Conservation (phyloP, 2,329 filamentous ascomycete genomes). For the Diplodia corticola region DNA sequence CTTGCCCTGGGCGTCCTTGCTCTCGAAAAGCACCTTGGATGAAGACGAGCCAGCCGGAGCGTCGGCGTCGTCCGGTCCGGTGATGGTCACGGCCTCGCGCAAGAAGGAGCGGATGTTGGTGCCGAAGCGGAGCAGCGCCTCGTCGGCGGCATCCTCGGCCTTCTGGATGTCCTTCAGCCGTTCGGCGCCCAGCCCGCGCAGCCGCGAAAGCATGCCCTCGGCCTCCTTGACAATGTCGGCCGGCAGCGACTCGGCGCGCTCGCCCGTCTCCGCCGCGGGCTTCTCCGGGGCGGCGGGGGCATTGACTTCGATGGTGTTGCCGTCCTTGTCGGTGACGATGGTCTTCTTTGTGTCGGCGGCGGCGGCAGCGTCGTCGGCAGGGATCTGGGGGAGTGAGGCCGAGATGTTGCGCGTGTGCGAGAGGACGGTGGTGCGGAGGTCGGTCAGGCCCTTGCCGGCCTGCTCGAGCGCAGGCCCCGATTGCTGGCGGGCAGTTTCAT, state of each 20-base stretch:
- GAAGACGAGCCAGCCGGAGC: constrained; percentile 47
- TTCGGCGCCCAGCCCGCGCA: constrained; percentile 76
- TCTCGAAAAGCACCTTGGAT: constrained; percentile 78
- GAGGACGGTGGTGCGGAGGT: constrained; percentile 53
- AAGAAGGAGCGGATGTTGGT: constrained; percentile 87
- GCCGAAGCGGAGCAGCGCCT: constrained; percentile 89
- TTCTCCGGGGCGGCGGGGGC: constrained; percentile 23
- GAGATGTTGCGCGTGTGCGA: constrained; percentile 71
- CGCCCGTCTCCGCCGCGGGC: constrained; percentile 36
- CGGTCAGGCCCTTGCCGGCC: constrained; percentile 77
- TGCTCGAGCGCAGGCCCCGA: constrained; percentile 76
- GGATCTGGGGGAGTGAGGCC: constrained; percentile 26
- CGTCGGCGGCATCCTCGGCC: constrained; percentile 94
- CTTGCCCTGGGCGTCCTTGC: constrained; percentile 85
- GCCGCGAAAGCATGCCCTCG: constrained; percentile 69
- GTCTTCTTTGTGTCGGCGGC: constrained; percentile 25
- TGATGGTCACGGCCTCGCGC: constrained; percentile 84
- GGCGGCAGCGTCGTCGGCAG: constrained; percentile 27
- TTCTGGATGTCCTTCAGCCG: constrained; percentile 84
- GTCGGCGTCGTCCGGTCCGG: constrained; percentile 61
- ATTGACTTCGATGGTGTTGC: constrained; percentile 23
- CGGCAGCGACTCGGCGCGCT: constrained; percentile 47
- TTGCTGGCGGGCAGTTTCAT: constrained; percentile 80
- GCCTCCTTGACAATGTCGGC: constrained; percentile 57
- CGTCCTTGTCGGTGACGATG: constrained; percentile 30